Evolutionary conservation across 208 protist genomes (phyloP), one percentile per base, ranked within the genome.

Genomic region (Trypanosoma mega): DNA sequence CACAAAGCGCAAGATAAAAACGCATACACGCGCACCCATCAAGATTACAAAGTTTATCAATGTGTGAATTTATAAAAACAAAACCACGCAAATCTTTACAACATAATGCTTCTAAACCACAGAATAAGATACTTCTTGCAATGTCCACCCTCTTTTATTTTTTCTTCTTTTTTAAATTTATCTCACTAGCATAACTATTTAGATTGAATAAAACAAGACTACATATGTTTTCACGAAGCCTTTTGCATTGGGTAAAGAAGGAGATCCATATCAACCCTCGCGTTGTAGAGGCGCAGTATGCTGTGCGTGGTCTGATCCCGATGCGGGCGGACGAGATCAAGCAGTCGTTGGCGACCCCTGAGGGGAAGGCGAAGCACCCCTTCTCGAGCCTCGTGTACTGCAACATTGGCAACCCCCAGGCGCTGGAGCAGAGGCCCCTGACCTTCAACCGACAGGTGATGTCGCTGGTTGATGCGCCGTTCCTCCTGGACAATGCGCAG

Each of bases 371-470:
- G 11, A 68, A 59, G 14, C 77, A 91, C 58, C 59, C 76, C 6
- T 96, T 96, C 68, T 2, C 77, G 23, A 66, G 92, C 36, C 73
- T 99, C 16, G 81, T 99, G 47, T 94, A 90, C 67, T 99, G 98
- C 82, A 99, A 99, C 83, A 99, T 99, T 74, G 99, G 98, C 59
- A 99, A 99, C 76, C 98, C 98, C 34, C 98, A 99, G 74, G 73
- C 81, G 64, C 73, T 99, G 14, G 61, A 90, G 20, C 98, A 99
- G 79, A 77, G 92, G 72, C 97, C 98, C 16, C 64, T 99, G 7
- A 98, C 98, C 9, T 99, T 99, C 75, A 81, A 81, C 66, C 86
- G 98, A 12, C 85, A 99, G 69, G 90, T 98, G 27, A 84, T 90
- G 68, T 68, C 84, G 8, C 64, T 96, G n/a, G 37, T 96, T 1